Percentiles rank a stretch among this genome's conserved stretches.
Conservation (phyloP, 2,329 filamentous ascomycete species). For the Ilyonectria destructans region DNA sequence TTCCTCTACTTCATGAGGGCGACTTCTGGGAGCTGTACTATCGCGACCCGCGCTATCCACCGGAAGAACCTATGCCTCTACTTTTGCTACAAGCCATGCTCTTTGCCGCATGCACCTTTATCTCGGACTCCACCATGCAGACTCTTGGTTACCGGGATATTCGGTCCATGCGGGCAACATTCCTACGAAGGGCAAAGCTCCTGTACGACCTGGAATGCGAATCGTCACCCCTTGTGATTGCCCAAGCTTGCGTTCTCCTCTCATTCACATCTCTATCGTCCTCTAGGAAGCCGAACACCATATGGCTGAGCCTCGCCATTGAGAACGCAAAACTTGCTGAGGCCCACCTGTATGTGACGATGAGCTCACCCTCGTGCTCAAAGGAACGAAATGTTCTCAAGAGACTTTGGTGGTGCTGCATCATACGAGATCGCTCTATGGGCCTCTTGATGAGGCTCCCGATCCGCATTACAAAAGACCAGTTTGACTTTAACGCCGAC, state of each 20-base stretch:
- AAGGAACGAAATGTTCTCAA: background rate
- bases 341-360: background rate
- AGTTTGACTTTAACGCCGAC: slow-evolving; percentile 7
- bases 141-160: slow-evolving; percentile 1
- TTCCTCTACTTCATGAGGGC: slow-evolving; percentile 62
- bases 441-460: slow-evolving; percentile 10
- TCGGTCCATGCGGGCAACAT: slow-evolving; percentile 12
- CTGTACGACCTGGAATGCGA: slow-evolving; percentile 8
- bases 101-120: slow-evolving; percentile 14
- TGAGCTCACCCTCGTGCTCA: background rate
- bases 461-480: slow-evolving; percentile 2
- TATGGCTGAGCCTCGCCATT: slow-evolving; percentile 6
- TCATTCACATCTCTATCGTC: slow-evolving; percentile 12
- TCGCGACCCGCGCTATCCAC: background rate
- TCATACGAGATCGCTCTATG: slow-evolving; percentile 12
- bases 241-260: slow-evolving; percentile 14
- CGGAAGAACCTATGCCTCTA: background rate
- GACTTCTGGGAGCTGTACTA: slow-evolving; percentile 44
- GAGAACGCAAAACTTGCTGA: slow-evolving; percentile 16
- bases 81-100: slow-evolving; percentile 18
- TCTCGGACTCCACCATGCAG: background rate
- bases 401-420: slow-evolving; percentile 19
- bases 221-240: background rate
- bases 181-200: slow-evolving; percentile 11
- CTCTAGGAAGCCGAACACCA: slow-evolving; percentile 3